Percentiles rank a stretch among this genome's conserved stretches.
These are phyloP conservation scores for Lentinula detonsa DNA, from an alignment of 768 basidiomycete species.

Conservation along the genomic window DNA sequence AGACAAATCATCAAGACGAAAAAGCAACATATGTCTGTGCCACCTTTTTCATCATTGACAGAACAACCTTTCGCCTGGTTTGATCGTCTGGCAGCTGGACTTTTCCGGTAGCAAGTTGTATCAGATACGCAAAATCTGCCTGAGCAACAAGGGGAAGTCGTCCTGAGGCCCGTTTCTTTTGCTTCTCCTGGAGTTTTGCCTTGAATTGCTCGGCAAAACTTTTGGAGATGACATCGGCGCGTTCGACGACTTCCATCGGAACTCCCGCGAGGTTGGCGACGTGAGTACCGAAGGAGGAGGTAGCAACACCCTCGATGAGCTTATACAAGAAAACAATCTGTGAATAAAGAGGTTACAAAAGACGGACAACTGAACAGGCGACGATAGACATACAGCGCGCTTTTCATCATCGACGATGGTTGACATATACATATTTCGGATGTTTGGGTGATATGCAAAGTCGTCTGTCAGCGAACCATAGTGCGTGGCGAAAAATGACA, in stretches of 20 bases:
- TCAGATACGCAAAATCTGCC: slow-evolving; percentile 85
- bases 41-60: slow-evolving; percentile 45
- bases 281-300: slow-evolving; percentile 88
- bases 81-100: slow-evolving; percentile 46
- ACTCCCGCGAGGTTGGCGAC: slow-evolving; percentile 96
- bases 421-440: slow-evolving; percentile 93
- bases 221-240: slow-evolving; percentile 83
- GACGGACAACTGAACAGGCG: not conserved
- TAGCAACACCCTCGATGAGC: slow-evolving; percentile 81
- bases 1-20: not conserved
- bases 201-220: slow-evolving; percentile 88
- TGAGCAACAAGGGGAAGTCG: slow-evolving; percentile 75
- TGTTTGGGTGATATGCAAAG: slow-evolving; percentile 86
- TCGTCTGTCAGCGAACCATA: slow-evolving; percentile 96
- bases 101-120: slow-evolving; percentile 52
- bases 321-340: slow-evolving; percentile 95
- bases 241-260: slow-evolving; percentile 74
- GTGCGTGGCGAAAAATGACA: slow-evolving; percentile 97
- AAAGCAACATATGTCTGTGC: slow-evolving; percentile 5
- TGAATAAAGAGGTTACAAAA: not conserved
- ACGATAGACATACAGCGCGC: slow-evolving; percentile 53
- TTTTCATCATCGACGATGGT: slow-evolving; percentile 92
- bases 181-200: slow-evolving; percentile 63
- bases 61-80: slow-evolving; percentile 44
- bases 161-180: slow-evolving; percentile 45